Evolutionary conservation across 2,329 filamentous ascomycete species (phyloP).

Genomic region (Aspergillus hiratsukae): DNA sequence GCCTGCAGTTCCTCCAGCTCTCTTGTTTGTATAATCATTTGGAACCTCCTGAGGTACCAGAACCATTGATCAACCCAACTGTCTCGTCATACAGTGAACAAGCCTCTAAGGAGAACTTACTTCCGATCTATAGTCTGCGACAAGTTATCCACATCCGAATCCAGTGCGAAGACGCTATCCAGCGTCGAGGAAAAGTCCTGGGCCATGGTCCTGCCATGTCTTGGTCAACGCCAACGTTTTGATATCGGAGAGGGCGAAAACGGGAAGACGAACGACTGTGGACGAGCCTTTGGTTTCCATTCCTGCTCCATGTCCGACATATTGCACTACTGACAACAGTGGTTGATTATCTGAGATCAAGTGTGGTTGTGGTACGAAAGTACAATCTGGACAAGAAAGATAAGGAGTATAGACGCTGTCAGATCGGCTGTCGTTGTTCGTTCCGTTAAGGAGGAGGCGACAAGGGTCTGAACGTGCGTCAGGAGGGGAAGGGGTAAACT

Average conservation of each 20-base stretch:
- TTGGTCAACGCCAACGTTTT: conserved; percentile 20
- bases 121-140: conserved; percentile 74
- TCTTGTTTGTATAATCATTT: conserved; percentile 66
- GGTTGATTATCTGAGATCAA: neutral
- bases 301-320: conserved; percentile 65
- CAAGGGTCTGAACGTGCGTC: conserved; percentile 2
- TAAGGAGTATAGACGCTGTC: conserved; percentile 2
- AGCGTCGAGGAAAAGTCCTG: conserved; percentile 81
- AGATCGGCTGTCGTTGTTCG: neutral
- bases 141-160: conserved; percentile 69
- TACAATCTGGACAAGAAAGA: neutral
- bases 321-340: conserved; percentile 10
- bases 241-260: conserved; percentile 5
- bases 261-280: conserved; percentile 68
- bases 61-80: conserved; percentile 3
- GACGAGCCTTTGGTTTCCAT: conserved; percentile 76
- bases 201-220: conserved; percentile 67
- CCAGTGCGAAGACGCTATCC: conserved; percentile 84
- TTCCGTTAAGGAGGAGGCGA: conserved; percentile 3
- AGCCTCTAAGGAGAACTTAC: conserved; percentile 49
- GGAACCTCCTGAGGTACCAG: conserved; percentile 62
- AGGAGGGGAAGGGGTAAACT: conserved; percentile 5
- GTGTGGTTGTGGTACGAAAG: neutral
- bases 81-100: neutral
- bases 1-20: conserved; percentile 85